These are phyloP conservation scores for Pilasporangium apinafurcum DNA, from an alignment of 352 stramenopile species.

Conservation along the genomic window DNA sequence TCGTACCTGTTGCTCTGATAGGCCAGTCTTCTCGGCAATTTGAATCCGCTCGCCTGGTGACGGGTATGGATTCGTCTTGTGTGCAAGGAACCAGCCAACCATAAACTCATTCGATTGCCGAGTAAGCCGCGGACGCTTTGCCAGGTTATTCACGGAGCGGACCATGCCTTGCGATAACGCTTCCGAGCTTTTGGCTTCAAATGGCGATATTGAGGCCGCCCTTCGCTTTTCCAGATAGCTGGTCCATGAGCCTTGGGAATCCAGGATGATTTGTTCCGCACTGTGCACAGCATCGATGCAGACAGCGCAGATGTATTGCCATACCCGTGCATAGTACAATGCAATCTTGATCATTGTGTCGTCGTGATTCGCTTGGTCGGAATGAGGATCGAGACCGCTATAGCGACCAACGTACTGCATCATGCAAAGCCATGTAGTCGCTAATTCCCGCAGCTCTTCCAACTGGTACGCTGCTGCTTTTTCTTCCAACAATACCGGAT, in stretches of 20 bases:
- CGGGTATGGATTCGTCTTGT: conserved; percentile 83
- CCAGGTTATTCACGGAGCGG: conserved; percentile 1
- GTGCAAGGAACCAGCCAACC: conserved; percentile 79
- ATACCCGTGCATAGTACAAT: conserved; percentile 52
- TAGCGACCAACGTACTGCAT: conserved; percentile 8
- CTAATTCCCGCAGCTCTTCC: conserved; percentile 19
- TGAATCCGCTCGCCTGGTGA: conserved; percentile 49
- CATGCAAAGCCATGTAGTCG: conserved; percentile 20
- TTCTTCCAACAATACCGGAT: conserved; percentile 17
- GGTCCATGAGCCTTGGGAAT: conserved; percentile 6
- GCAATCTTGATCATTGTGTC: conserved; percentile 47
- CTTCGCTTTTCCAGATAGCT: conserved; percentile 16
- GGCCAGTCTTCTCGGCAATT: conserved; percentile 59
- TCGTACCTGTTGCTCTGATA: conserved; percentile 79
- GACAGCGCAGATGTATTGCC: conserved; percentile 33
- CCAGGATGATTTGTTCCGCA: conserved; percentile 20
- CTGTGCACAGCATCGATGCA: conserved; percentile 31
- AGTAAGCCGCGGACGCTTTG: conserved; percentile 52
- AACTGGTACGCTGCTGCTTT: conserved; percentile 29
- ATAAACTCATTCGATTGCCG: conserved; percentile 82
- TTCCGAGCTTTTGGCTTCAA: conserved; percentile 30
- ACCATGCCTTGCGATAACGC: conserved; percentile 29
- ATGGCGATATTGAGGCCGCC: conserved; percentile 17
- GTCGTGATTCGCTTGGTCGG: conserved; percentile 11
- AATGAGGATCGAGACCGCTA: too few species aligned